Conservation (phyloP, 495 filamentous ascomycete species). For the Penicillium crystallinum region DNA sequence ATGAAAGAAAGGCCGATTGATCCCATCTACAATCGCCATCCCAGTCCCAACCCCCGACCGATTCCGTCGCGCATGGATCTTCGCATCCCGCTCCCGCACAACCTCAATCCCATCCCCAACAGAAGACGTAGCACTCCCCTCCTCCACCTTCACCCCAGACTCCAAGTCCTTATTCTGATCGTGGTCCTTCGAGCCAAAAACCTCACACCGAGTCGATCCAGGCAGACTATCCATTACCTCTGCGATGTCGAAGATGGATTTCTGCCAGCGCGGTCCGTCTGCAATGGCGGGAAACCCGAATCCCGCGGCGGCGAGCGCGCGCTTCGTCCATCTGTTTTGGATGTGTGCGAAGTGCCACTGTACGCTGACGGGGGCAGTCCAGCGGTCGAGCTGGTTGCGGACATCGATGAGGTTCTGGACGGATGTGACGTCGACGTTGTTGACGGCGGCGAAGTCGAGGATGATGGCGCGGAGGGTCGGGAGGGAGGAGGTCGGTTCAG, state of each 20-base stretch:
- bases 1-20: conserved; percentile 86
- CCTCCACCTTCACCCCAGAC: conserved; percentile 24
- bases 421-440: conserved; percentile 89
- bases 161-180: conserved; percentile 41
- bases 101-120: conserved; percentile 10
- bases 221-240: conserved; percentile 59
- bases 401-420: conserved; percentile 92
- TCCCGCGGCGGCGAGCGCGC: conserved; percentile 79
- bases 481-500: conserved; percentile 51
- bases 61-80: conserved; percentile 21
- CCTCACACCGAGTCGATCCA: background rate
- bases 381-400: conserved; percentile 88
- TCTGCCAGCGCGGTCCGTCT: conserved; percentile 48
- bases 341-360: conserved; percentile 93
- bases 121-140: background rate
- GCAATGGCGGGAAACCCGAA: conserved; percentile 65
- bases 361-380: conserved; percentile 70
- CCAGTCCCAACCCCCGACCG: conserved; percentile 50
- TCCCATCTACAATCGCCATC: conserved; percentile 40
- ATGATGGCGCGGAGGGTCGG: conserved; percentile 72
- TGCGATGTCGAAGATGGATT: conserved; percentile 84
- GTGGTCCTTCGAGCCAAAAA: background rate
- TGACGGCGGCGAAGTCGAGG: conserved; percentile 87
- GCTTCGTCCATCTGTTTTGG: conserved; percentile 92
- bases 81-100: background rate